A percentile compares a stretch with the other conserved stretches of the same genome.
Conservation (phyloP, 2,329 filamentous ascomycete genomes). For the Esteya vermicola region DNA sequence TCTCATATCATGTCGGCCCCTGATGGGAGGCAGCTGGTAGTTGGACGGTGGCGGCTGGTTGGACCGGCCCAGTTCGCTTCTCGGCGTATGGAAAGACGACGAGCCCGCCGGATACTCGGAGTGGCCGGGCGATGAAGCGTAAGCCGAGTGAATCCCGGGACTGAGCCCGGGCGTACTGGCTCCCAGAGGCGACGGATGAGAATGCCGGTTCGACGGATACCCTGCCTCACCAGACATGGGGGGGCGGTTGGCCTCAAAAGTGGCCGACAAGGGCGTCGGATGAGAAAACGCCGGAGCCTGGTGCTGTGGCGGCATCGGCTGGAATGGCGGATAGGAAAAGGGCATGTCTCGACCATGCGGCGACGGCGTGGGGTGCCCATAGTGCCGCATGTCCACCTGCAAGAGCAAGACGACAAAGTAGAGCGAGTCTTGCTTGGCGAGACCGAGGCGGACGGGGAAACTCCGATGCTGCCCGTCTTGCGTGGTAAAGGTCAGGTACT, state of each 20-base stretch:
- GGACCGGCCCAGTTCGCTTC: constrained; percentile 31
- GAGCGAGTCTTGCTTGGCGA: constrained; percentile 46
- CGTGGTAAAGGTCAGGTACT: constrained; percentile 39
- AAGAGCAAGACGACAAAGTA: constrained; percentile 45
- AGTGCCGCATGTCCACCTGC: constrained; percentile 20
- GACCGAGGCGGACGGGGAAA: constrained; percentile 36
- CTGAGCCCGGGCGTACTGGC: constrained; percentile 24
- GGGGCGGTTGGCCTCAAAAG: constrained; percentile 30
- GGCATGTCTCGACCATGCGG: constrained; percentile 27
- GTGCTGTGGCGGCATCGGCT: constrained; percentile 10
- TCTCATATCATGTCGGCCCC: constrained; percentile 19
- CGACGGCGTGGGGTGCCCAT: constrained; percentile 30
- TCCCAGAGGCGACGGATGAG: constrained; percentile 4
- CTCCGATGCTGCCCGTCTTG: constrained; percentile 36
- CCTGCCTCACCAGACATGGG: constrained; percentile 19
- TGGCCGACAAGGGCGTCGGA: constrained; percentile 19
- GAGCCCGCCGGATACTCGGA: constrained; percentile 28
- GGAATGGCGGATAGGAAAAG: constrained; percentile 26
- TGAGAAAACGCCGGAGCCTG: background rate
- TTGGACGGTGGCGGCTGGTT: constrained; percentile 14
- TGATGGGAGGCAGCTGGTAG: constrained; percentile 35
- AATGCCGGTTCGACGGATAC: background rate
- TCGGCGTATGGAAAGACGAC: constrained; percentile 37
- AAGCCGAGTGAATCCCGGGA: constrained; percentile 27
- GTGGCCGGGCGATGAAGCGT: constrained; percentile 28